Base-by-base conservation (phyloP, 345 rosid genomes). In the Sisymbrium altissimum region DNA sequence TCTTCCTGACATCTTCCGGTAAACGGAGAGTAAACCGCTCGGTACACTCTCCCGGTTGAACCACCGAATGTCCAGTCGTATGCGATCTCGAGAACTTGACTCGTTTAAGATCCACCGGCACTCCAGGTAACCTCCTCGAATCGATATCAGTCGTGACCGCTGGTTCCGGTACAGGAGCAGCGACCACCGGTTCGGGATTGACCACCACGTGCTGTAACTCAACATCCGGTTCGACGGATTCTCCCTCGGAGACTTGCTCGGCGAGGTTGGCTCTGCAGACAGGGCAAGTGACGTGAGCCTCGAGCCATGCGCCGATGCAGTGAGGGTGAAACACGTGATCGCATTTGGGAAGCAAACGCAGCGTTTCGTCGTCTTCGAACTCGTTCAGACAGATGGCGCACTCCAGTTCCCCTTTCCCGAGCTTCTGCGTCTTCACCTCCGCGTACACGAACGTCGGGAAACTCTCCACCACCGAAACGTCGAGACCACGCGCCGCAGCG, bases 281-380 rank as follows among this genome's bases (percentile, higher is more conserved):
- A 0, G 99, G 99, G 65, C 99, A 96, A 7, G 99, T 96, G 4
- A 84, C 83, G 67, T 96, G 98, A 17, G 89, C 92, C 43, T 73
- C 79, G 1, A 96, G 82, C 99, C 99, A 96, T 4, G 86, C 91
- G 19, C 74, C 98, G 68, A 96, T 85, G 45, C 99, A 96, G 3
- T 92, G 96, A 1, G 99, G 84, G 27, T 95, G 99, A 74, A 95
- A 95, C 6, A 86, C 99, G 71, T 95, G 97, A 69, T 92, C 90
- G 33, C 99, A 95, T 33, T 88, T 90, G 1, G 99, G 99, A 1
- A 95, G 72, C 43, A 95, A 79, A 83, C 99, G 97, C 85, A 95
- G 92, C 88, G 84, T 86, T 78, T 95, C 97, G 54, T 92, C 86
- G 64, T 90, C 97, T 66, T 96, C 93, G 52, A 96, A 96, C 64